phyloP scores from a whole-genome alignment of 2,329 filamentous ascomycete genomes.

The Ophiostoma pallidulum region DNA sequence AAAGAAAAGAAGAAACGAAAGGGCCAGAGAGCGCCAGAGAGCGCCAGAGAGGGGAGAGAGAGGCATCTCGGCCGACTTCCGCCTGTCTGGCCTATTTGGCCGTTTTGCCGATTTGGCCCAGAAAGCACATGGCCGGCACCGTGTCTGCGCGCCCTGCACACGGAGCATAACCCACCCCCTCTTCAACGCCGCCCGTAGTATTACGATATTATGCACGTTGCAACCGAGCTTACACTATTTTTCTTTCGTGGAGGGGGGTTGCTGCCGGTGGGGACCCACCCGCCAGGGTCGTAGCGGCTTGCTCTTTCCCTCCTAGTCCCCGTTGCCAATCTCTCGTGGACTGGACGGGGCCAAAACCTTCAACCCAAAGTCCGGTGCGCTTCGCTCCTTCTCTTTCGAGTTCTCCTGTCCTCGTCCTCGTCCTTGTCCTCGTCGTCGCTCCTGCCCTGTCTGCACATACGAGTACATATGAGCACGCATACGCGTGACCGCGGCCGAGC shows the following conservation, averaged over 20 bases:
- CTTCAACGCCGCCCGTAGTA: background rate
- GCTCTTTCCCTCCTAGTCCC: slow-evolving; percentile 16
- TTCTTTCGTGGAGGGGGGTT: slow-evolving; percentile 9
- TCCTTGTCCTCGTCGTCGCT: too few species aligned
- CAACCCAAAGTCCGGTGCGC: too few species aligned
- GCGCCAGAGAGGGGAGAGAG: too few species aligned
- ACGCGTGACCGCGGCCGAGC: too few species aligned
- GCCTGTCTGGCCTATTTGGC: background rate
- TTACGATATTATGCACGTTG: slow-evolving; percentile 16
- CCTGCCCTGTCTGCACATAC: too few species aligned
- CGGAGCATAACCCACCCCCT: background rate
- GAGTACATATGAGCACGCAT: too few species aligned
- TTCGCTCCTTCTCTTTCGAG: too few species aligned
- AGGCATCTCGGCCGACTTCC: too few species aligned
- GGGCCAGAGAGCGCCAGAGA: too few species aligned
- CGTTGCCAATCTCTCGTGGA: slow-evolving; percentile 16
- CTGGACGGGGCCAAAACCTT: too few species aligned
- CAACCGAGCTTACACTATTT: slow-evolving; percentile 19
- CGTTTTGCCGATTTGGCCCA: background rate
- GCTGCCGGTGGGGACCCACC: slow-evolving; percentile 15
- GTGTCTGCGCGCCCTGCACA: background rate
- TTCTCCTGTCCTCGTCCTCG: background rate
- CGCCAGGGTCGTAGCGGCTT: slow-evolving; percentile 12
- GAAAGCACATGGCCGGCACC: slow-evolving; percentile 1
- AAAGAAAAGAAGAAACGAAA: too few species aligned